Base-by-base conservation (phyloP, 805 yeast species). In the Wickerhamiella azymoides region DNA sequence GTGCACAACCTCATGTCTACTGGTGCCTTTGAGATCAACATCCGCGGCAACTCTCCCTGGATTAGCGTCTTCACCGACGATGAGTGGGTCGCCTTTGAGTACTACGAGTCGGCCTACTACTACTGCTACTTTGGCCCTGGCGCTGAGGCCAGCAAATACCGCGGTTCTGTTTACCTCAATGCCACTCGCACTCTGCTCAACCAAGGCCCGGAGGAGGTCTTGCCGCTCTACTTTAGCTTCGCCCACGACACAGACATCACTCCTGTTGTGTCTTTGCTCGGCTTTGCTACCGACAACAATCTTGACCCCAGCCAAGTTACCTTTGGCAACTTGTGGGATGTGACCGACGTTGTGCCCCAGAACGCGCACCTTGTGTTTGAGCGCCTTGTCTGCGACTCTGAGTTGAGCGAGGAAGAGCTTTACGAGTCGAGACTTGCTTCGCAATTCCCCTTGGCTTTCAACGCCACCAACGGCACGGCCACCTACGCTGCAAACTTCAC, bases 241-340 rank as follows among this genome's bases (percentile, higher is more conserved):
- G 67, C 76, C 14, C 81, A 76, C 58, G 80, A 76, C 57, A 74
- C 77, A 21, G 78, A 76, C 53, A 60, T 76, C 33, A 74, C 72
- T 48, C 63, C 69, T 19, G 64, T 70, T 52, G 66, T 70, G 39
- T 58, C 75, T 16, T 66, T 75, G 2, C 59, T 76, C 33, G 79
- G 78, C 3, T 50, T 76, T 36, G 62, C 70, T 25, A 61, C 59
- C 38, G 69, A 72, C 11, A 64, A 57, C 10, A 52, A 60, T 19
- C 54, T 63, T 18, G 69, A 70, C 50, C 62, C 63, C 41, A 38
- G 47, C 25, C 25, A 43, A 36, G 66, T 74, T 36, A 68, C 66
- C 13, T 74, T 75, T 61, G 66, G 68, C 43, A 62, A 69, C 48
- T 62, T 67, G 11, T 79, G 70, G 65, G 69, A 65, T 57, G 66